Evolutionary conservation across 352 stramenopile species (phyloP).

Genomic region (Phytophthora pistaciae): DNA sequence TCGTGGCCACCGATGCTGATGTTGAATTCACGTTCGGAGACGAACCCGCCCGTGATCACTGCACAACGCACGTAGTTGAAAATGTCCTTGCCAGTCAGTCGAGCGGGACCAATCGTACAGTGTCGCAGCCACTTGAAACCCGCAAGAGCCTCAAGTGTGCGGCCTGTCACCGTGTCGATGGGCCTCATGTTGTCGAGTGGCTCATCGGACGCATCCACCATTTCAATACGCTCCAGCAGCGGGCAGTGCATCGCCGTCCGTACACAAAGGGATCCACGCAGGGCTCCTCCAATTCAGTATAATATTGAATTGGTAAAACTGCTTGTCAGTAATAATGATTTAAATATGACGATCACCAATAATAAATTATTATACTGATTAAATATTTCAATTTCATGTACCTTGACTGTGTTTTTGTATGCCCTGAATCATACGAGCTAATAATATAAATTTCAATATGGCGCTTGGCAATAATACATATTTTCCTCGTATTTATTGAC

Average conservation of each 20-base stretch:
- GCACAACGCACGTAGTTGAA: constrained; percentile 1
- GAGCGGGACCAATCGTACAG: not conserved
- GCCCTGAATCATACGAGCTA: too few relatives aligned
- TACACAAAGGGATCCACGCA: constrained; percentile 6
- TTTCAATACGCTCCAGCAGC: constrained; percentile 3
- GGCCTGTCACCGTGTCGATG: not conserved
- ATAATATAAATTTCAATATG: too few relatives aligned
- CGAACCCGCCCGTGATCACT: not conserved
- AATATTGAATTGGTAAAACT: too few relatives aligned
- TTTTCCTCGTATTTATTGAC: too few relatives aligned
- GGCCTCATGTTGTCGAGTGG: not conserved
- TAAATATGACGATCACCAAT: too few relatives aligned
- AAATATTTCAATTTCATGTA: too few relatives aligned
- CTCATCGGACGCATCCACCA: not conserved
- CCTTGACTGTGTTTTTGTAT: too few relatives aligned
- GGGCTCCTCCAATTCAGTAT: too few relatives aligned
- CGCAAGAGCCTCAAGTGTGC: not conserved
- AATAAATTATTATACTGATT: too few relatives aligned
- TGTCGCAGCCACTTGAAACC: not conserved
- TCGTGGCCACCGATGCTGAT: constrained; percentile 5
- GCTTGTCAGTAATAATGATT: too few relatives aligned
- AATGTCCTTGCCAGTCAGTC: constrained; percentile 1
- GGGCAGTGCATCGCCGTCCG: not conserved
- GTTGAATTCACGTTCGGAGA: not conserved
- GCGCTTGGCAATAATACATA: too few relatives aligned